Evolutionary conservation across 108 stramenopile species (phyloP), one percentile per base, ranked within the genome.

Genomic region (Epithemia pelagica): DNA sequence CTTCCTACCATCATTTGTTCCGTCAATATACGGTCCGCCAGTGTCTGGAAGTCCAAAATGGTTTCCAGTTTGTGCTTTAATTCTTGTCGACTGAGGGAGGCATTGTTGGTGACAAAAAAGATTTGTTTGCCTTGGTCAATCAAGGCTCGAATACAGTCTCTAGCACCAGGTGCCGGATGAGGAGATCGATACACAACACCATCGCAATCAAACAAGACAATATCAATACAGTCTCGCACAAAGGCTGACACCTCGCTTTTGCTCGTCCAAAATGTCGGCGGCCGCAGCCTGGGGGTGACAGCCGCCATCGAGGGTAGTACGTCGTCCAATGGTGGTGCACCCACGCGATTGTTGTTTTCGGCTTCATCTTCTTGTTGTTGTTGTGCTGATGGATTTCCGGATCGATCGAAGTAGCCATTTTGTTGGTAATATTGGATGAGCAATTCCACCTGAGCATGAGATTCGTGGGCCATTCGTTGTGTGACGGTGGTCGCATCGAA

Each of bases 51-150:
- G 19, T 54, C 66, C 32, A 86, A 56, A 0, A 93, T 64, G 20
- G 65, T 60, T 46, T 74, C 63, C 20, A 95, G 56, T 64, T 95
- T 95, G 52, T 71, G 63, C 29, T 74, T 68, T 33, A 90, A 71
- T 68, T 86, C 74, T 54, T 29, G 57, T 67, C 90, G 85, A 67
- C 73, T 84, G 22, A 82, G 74, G 7, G 77, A 84, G 8, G 85
- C 85, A 73, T 95, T 91, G 71, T 95, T 95, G 10, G 90, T 92
- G 26, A 90, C 83, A 69, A 95, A 92, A 22, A 90, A 73, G 23
- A 91, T 75, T 65, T 69, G 78, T 67, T 92, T 95, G 3, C 79
- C 75, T 5, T 55, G 64, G 0, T 61, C 66, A 7, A 77, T 58
- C 10, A 91, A 54, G 32, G 32, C 56, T 68, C 72, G 52, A n/a